These are phyloP conservation scores for Colletotrichum zoysiae DNA, from an alignment of 2,329 filamentous ascomycete genomes.

Conservation along the genomic window DNA sequence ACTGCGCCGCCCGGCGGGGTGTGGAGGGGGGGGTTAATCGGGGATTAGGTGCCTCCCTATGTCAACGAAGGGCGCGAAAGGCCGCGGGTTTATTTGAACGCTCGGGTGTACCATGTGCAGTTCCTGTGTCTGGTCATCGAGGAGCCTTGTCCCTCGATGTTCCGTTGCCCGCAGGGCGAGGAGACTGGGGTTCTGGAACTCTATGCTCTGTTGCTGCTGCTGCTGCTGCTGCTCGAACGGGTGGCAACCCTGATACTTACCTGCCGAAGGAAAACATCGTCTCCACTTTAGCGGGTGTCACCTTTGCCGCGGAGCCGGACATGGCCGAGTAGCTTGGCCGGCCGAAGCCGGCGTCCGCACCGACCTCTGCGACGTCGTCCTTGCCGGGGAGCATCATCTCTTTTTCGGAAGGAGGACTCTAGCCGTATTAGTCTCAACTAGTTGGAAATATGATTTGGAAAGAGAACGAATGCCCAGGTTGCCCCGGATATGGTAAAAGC, in stretches of 20 bases:
- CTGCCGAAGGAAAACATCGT: conserved; percentile 10
- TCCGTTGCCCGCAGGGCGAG: too few species aligned
- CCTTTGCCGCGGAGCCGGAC: conserved; percentile 27
- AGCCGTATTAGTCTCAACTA: too few species aligned
- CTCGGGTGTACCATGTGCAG: too few species aligned
- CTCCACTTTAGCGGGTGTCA: conserved; percentile 2
- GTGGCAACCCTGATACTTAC: neutral
- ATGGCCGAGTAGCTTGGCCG: conserved; percentile 14
- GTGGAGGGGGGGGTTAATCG: neutral
- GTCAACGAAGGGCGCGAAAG: conserved; percentile 5
- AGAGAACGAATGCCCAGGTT: too few species aligned
- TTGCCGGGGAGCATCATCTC: neutral
- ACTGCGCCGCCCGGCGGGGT: conserved; percentile 12
- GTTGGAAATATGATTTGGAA: too few species aligned
- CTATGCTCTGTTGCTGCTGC: neutral
- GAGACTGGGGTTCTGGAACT: neutral
- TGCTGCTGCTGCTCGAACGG: neutral
- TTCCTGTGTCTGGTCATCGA: neutral
- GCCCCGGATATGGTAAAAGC: too few species aligned
- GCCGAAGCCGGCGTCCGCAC: conserved; percentile 29
- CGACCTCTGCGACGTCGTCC: neutral
- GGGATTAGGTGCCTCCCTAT: neutral
- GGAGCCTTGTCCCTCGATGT: neutral
- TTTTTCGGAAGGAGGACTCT: neutral
- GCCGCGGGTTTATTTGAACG: neutral